A percentile compares a stretch with the other conserved stretches of the same genome.
phyloP scores from a whole-genome alignment of 768 basidiomycete species.

The Panaeolus cyanescens region DNA sequence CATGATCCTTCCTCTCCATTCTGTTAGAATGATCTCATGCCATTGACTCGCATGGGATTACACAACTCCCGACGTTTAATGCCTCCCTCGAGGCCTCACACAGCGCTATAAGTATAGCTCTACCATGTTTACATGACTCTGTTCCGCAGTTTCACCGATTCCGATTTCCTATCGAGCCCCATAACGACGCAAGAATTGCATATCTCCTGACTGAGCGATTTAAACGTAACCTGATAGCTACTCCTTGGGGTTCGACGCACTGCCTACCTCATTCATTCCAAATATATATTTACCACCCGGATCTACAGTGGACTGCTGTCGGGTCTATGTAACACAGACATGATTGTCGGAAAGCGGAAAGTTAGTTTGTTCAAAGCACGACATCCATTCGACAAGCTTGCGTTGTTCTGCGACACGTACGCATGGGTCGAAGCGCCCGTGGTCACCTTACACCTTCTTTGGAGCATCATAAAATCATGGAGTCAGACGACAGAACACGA shows the following conservation, averaged over 20 bases:
- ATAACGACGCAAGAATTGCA: background rate
- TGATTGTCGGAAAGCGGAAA: background rate
- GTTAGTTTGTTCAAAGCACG: background rate
- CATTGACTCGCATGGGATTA: background rate
- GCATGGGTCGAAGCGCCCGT: background rate
- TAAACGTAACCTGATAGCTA: background rate
- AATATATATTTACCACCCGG: background rate
- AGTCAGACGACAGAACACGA: background rate
- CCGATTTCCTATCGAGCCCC: slow-evolving; percentile 1
- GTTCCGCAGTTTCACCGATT: slow-evolving; percentile 1
- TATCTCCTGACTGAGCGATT: background rate
- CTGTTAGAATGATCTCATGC: background rate
- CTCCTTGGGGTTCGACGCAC: no score
- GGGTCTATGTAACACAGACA: background rate
- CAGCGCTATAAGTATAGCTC: background rate
- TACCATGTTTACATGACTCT: background rate
- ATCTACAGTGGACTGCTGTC: background rate
- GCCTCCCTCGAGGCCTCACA: background rate
- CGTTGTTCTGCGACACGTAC: background rate
- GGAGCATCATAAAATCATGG: background rate
- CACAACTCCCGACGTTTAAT: background rate
- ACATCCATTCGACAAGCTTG: background rate
- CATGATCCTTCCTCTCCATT: slow-evolving; percentile 1
- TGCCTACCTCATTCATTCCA: background rate
- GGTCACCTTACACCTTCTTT: background rate